These are phyloP conservation scores for Mycena belliarum DNA, from an alignment of 768 basidiomycete species.

Conservation along the genomic window DNA sequence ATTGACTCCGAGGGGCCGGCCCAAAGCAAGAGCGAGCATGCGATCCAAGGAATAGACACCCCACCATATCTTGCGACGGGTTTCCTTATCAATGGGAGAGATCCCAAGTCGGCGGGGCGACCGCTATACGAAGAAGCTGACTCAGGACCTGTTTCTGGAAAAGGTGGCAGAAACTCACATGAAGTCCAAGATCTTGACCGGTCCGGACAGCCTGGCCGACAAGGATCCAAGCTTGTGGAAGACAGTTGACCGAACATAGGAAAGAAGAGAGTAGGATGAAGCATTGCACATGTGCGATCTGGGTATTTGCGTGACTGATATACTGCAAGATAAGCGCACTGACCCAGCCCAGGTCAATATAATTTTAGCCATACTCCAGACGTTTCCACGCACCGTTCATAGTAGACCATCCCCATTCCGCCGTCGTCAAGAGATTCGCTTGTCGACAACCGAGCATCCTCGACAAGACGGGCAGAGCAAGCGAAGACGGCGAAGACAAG, in stretches of 20 bases:
- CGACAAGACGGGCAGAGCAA: constrained; percentile 78
- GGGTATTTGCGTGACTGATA: constrained; percentile 85
- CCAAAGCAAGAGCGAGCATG: constrained; percentile 89
- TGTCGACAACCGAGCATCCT: constrained; percentile 64
- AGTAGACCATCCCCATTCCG: constrained; percentile 88
- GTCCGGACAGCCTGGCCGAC: constrained; percentile 88
- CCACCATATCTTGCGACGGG: constrained; percentile 92
- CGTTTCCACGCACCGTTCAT: constrained; percentile 66
- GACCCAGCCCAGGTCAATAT: constrained; percentile 20
- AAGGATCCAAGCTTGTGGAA: constrained; percentile 92
- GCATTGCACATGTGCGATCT: constrained; percentile 87
- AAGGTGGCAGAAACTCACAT: constrained; percentile 57
- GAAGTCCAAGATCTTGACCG: constrained; percentile 89
- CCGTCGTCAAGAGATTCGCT: constrained; percentile 69
- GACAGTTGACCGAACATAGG: constrained; percentile 88
- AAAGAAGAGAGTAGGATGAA: constrained; percentile 88
- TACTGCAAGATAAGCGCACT: constrained; percentile 87
- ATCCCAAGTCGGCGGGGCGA: constrained; percentile 76
- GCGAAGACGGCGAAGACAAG: constrained; percentile 89
- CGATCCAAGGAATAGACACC: constrained; percentile 87
- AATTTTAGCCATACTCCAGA: constrained; percentile 10
- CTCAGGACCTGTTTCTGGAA: constrained; percentile 9
- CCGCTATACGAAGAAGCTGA: constrained; percentile 49
- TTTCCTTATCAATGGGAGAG: constrained; percentile 81
- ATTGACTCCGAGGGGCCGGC: constrained; percentile 85